Evolutionary conservation across 2,329 filamentous ascomycete species (phyloP).

Genomic region (Apiospora saccharicola): DNA sequence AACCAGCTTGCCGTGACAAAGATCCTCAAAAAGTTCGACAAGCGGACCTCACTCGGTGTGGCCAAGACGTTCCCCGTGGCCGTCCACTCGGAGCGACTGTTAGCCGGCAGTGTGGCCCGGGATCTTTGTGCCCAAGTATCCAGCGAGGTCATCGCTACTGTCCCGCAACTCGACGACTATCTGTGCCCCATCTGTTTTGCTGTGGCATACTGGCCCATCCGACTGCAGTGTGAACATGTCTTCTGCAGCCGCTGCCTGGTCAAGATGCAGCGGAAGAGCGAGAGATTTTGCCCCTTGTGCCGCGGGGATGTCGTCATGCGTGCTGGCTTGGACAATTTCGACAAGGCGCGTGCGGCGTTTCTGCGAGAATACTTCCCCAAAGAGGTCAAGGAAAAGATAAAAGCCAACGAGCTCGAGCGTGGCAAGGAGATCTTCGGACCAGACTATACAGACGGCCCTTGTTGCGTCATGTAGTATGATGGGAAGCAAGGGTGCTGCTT

Average conservation of each 20-base stretch:
- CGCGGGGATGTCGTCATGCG: slow-evolving; percentile 73
- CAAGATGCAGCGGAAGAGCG: slow-evolving; percentile 75
- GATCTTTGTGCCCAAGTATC: slow-evolving; percentile 79
- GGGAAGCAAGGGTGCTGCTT: background rate
- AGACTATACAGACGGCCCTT: slow-evolving; percentile 66
- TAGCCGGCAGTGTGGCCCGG: slow-evolving; percentile 74
- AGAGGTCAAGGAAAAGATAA: slow-evolving; percentile 72
- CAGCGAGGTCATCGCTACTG: slow-evolving; percentile 72
- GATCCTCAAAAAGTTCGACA: slow-evolving; percentile 93
- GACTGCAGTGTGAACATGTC: slow-evolving; percentile 75
- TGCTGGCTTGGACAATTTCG: slow-evolving; percentile 76
- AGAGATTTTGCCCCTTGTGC: slow-evolving; percentile 78
- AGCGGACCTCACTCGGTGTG: slow-evolving; percentile 78
- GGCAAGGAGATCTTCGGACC: slow-evolving; percentile 76
- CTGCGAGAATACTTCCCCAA: slow-evolving; percentile 79
- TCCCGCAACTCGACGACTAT: slow-evolving; percentile 87
- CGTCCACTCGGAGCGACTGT: slow-evolving; percentile 65
- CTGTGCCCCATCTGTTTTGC: slow-evolving; percentile 81
- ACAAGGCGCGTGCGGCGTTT: slow-evolving; percentile 71
- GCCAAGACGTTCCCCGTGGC: slow-evolving; percentile 67
- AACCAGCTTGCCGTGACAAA: slow-evolving; percentile 81
- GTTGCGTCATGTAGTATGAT: slow-evolving; percentile 62
- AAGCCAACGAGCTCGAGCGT: slow-evolving; percentile 77
- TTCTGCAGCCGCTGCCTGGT: slow-evolving; percentile 88
- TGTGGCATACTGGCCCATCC: slow-evolving; percentile 83